Evolutionary conservation across 1,284 basidiomycete species (phyloP), one percentile per base, ranked within the genome.

Genomic region (Lignosus rhinocerotis): DNA sequence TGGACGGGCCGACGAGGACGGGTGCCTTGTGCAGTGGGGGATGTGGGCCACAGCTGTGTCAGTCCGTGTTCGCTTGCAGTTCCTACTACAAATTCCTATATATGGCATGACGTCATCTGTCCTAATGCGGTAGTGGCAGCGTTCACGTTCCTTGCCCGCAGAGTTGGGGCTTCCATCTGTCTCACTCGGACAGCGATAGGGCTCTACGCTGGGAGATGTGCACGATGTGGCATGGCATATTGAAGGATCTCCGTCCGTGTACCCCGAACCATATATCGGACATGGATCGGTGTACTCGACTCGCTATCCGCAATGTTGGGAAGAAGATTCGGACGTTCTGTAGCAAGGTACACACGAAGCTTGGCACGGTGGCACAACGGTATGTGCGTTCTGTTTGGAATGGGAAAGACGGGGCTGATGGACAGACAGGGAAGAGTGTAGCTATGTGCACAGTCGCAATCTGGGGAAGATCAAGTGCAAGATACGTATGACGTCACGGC

Each of bases 81-180:
- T 51, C 30, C 25, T 51, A 51, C 50, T 51, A 51, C 50, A 51
- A 51, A 51, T 51, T 51, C 38, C 50, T 51, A 31, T 42, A 39
- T 51, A 42, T 32, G 38, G 50, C 10, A 14, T 51, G 50, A 51
- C 50, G 50, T 51, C 50, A 51, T 51, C 14, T 25, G 32, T 42
- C 30, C 38, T n/a, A n/a, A n/a, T n/a, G n/a, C n/a, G n/a, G n/a
- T n/a, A n/a, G n/a, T n/a, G n/a, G n/a, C n/a, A n/a, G n/a, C 19
- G 6, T 16, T 9, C 11, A 17, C 16, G 9, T 9, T 10, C 21
- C 16, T 16, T 8, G 9, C n/a, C 14, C 17, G 14, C 41, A 43
- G 41, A 43, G 16, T 21, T 17, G 10, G 17, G 19, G 41, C 19
- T 17, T 43, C 17, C 19, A 43, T 21, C 41, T 43, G 19, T 43